Percentiles rank a stretch among this genome's conserved stretches.
These are phyloP conservation scores for Dovyalis caffra DNA, from an alignment of 345 rosid genomes.

Conservation along the genomic window DNA sequence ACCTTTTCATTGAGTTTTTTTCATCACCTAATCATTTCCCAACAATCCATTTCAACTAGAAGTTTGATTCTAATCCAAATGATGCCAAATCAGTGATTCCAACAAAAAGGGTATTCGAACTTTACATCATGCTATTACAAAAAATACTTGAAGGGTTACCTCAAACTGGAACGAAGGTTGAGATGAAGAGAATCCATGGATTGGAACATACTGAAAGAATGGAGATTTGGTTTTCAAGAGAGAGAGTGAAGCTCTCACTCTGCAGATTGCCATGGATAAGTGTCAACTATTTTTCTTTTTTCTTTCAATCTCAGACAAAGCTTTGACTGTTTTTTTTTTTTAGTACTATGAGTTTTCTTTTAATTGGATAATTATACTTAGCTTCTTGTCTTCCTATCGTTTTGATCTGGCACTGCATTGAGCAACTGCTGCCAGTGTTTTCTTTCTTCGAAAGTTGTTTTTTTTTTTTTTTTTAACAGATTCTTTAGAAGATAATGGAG, in stretches of 20 bases:
- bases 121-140: background rate
- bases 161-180: constrained; percentile 13
- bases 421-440: no score
- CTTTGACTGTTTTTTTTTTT: no score
- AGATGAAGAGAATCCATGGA: constrained; percentile 15
- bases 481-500: no score
- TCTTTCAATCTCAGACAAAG: no score
- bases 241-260: constrained; percentile 7
- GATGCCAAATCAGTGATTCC: background rate
- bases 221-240: constrained; percentile 4
- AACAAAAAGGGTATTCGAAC: background rate
- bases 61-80: background rate
- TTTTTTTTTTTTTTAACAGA: no score
- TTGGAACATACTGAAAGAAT: background rate
- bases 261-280: constrained; percentile 17
- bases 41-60: background rate
- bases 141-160: constrained; percentile 3
- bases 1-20: background rate
- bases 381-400: no score
- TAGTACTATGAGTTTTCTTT: no score
- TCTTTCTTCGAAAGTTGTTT: no score
- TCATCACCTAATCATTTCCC: background rate
- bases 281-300: background rate
- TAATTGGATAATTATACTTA: no score
- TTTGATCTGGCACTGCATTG: no score